Evolutionary conservation across 768 basidiomycete species (phyloP).

Genomic region (Mycena vitilis): DNA sequence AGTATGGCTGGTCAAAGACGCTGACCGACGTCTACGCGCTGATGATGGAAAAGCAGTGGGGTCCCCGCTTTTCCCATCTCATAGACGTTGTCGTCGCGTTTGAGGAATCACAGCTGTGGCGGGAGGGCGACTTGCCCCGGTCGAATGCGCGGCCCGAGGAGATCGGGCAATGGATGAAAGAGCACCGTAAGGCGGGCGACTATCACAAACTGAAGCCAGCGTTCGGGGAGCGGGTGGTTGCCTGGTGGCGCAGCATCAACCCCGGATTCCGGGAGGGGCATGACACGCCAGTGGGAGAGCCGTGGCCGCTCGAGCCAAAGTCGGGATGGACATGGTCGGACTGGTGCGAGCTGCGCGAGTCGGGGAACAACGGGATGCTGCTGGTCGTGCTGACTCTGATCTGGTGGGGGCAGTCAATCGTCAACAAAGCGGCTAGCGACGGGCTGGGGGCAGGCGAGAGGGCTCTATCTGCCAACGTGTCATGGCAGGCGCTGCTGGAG

Average conservation of each 20-base stretch:
- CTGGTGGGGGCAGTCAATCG: constrained; percentile 23
- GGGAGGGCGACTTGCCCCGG: not conserved
- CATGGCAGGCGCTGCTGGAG: constrained; percentile 12
- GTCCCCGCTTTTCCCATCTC: not conserved
- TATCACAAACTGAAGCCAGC: not conserved
- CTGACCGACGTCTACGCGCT: not conserved
- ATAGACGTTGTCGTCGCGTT: not conserved
- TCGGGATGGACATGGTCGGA: not conserved
- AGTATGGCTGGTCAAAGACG: not conserved
- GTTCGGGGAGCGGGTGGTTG: constrained; percentile 5
- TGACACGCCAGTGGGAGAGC: not conserved
- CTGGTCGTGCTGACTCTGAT: not conserved
- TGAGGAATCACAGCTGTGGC: not conserved
- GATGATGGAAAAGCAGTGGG: constrained; percentile 5
- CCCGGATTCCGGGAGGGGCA: not conserved
- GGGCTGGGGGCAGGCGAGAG: constrained; percentile 8
- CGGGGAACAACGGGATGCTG: not conserved
- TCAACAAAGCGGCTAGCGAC: not conserved
- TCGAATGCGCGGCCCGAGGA: not conserved
- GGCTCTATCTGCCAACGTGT: not conserved
- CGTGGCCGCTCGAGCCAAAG: not conserved
- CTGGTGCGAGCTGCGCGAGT: not conserved
- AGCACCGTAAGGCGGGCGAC: not conserved
- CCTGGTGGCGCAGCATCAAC: constrained; percentile 17
- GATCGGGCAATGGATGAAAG: constrained; percentile 21